These are phyloP conservation scores for Paramecium caudatum DNA, from an alignment of 73 alveolate genomes.

Conservation along the genomic window DNA sequence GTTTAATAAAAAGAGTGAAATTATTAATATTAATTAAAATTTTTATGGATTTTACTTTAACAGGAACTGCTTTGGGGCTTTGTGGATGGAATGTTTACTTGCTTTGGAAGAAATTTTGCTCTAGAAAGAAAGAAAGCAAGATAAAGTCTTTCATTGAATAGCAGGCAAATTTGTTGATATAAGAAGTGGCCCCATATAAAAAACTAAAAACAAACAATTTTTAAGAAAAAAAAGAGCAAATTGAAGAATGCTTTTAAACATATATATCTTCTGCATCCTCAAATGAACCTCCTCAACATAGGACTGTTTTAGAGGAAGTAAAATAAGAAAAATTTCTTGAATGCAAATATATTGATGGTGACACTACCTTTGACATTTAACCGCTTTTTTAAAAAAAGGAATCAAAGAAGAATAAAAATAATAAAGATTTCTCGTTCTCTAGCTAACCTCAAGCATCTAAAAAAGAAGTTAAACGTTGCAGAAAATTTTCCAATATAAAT, in stretches of 20 bases:
- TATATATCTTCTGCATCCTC: too few species aligned
- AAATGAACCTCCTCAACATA: background rate
- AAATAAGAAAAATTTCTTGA: background rate
- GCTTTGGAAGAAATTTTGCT: background rate
- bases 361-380: background rate
- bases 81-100: constrained; percentile 31
- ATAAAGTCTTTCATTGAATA: background rate
- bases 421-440: constrained; percentile 12
- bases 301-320: constrained; percentile 1
- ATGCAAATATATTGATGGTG: background rate
- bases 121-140: background rate
- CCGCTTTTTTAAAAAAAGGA: background rate
- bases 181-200: constrained; percentile 21
- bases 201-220: background rate
- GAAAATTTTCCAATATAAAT: background rate
- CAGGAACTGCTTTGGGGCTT: background rate
- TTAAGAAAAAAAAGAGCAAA: too few species aligned
- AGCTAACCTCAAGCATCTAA: background rate
- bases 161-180: background rate
- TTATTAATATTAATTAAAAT: too few species aligned
- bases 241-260: too few species aligned
- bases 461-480: background rate
- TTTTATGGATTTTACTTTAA: background rate
- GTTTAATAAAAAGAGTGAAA: background rate
- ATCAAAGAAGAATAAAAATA: background rate